Conservation (phyloP, 2,329 filamentous ascomycete genomes). For the Chrysosporium keratinophilum region DNA sequence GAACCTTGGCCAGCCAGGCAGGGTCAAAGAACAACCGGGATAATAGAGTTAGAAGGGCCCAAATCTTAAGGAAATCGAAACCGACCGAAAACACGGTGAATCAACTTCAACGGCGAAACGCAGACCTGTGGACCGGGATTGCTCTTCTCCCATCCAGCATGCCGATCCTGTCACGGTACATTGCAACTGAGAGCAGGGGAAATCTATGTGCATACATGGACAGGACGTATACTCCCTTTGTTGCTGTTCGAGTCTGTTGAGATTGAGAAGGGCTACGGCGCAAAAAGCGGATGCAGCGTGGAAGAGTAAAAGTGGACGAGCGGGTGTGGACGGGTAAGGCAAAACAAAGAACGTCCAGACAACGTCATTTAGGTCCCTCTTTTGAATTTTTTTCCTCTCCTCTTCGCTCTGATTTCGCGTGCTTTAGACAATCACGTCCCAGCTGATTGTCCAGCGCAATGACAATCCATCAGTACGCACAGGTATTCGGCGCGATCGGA, state of each 20-base stretch:
- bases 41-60: neutral
- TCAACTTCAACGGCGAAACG: neutral
- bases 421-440: too few species aligned
- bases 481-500: slow-evolving; percentile 9
- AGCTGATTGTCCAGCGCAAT: too few species aligned
- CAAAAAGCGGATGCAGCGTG: neutral
- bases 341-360: too few species aligned
- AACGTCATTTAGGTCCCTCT: too few species aligned
- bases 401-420: too few species aligned
- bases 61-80: slow-evolving; percentile 3
- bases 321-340: too few species aligned
- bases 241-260: neutral
- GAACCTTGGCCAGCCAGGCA: neutral
- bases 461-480: neutral
- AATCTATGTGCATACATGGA: neutral
- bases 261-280: neutral
- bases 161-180: slow-evolving; percentile 12
- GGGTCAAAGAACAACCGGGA: neutral
- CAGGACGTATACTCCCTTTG: neutral
- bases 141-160: neutral
- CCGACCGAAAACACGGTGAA: neutral
- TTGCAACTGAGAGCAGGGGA: slow-evolving; percentile 11
- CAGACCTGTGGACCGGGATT: slow-evolving; percentile 7
- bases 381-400: too few species aligned
- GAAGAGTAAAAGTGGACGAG: too few species aligned